phyloP scores from a whole-genome alignment of 2,329 filamentous ascomycete species.

The Calonectria henricotiae region DNA sequence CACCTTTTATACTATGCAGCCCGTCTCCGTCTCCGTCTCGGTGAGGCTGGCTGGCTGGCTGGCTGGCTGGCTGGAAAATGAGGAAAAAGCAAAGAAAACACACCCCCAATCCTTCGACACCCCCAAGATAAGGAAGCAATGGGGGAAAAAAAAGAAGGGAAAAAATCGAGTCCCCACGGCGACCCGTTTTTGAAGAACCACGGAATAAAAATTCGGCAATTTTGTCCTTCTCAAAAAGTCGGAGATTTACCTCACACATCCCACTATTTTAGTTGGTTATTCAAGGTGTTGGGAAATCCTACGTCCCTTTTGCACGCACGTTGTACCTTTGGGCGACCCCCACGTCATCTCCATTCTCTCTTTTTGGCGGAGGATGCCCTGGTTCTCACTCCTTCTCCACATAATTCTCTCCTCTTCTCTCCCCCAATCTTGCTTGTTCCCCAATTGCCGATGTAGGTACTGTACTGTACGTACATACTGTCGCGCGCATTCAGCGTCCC shows the following conservation, averaged over 20 bases:
- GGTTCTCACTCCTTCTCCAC: constrained; percentile 33
- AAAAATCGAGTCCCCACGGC: constrained; percentile 3
- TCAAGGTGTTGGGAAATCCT: neutral
- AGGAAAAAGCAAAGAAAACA: neutral
- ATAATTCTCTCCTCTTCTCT: constrained; percentile 40
- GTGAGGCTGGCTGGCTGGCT: neutral
- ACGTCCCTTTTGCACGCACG: neutral
- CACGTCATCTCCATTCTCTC: neutral
- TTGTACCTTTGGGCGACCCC: neutral
- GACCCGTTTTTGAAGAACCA: constrained; percentile 9
- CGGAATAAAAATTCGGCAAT: neutral
- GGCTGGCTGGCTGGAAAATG: too few species aligned
- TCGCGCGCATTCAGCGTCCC: neutral
- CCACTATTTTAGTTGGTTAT: neutral
- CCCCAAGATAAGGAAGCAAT: constrained; percentile 13
- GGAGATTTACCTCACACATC: neutral
- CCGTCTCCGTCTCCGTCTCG: constrained; percentile 1
- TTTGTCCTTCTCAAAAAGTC: neutral
- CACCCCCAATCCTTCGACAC: constrained; percentile 2
- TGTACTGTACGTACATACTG: neutral
- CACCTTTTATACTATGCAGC: neutral
- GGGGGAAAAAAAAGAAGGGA: neutral
- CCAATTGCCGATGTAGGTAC: constrained; percentile 27
- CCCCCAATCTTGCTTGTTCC: constrained; percentile 35
- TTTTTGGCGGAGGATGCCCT: neutral